Conservation (phyloP, 345 rosid genomes). For the Cochlearia excelsa region DNA sequence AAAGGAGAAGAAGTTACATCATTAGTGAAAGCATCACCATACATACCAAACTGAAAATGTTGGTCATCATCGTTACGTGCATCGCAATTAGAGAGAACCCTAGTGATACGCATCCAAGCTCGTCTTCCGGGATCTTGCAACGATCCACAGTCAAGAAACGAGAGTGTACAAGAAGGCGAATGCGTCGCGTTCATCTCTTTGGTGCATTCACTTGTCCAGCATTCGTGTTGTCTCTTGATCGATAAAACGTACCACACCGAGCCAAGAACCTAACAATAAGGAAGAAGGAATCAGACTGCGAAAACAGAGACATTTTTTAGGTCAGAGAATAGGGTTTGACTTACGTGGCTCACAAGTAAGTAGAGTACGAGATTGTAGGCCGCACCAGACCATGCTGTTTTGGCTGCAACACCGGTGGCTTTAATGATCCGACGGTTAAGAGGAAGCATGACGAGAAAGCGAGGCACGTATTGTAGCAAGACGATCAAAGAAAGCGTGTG, state of each 20-base stretch:
- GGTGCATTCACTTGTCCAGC: constrained; percentile 59
- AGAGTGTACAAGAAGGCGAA: constrained; percentile 46
- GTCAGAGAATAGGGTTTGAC: constrained; percentile 21
- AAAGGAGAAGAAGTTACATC: constrained; percentile 58
- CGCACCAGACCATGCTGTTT: constrained; percentile 89
- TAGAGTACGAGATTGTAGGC: constrained; percentile 74
- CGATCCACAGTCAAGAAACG: constrained; percentile 64
- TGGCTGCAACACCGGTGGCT: constrained; percentile 78
- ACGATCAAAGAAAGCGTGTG: constrained; percentile 73
- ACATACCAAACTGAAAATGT: constrained; percentile 69
- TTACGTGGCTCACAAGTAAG: constrained; percentile 77
- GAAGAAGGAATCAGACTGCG: background rate
- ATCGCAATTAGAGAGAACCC: constrained; percentile 49
- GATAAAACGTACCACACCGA: constrained; percentile 77
- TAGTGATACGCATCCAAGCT: constrained; percentile 57
- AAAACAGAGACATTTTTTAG: constrained; percentile 3
- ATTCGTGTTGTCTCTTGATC: constrained; percentile 59
- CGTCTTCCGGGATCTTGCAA: constrained; percentile 43
- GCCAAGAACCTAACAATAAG: constrained; percentile 39
- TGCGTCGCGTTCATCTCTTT: constrained; percentile 52
- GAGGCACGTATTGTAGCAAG: constrained; percentile 73
- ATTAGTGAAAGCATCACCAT: constrained; percentile 61
- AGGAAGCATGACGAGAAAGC: constrained; percentile 68
- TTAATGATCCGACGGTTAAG: constrained; percentile 68
- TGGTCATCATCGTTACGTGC: constrained; percentile 41